Evolutionary conservation across 352 stramenopile genomes (phyloP).

Genomic region (Phytophthora aleatoria): DNA sequence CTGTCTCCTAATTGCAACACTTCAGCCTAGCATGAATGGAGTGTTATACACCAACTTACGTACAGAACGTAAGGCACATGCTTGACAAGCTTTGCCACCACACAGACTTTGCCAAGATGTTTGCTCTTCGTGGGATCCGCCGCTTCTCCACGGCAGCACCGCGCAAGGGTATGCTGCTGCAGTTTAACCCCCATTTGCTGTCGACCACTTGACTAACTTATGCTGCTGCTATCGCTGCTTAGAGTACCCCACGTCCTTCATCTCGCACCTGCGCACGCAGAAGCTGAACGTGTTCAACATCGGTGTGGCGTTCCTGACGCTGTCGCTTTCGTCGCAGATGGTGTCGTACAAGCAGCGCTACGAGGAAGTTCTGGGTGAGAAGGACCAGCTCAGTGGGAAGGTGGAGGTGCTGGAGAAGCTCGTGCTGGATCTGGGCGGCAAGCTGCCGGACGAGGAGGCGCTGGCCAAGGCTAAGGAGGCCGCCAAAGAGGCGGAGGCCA

Average conservation of each 20-base stretch:
- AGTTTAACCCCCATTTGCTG: not conserved
- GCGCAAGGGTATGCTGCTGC: slow-evolving; percentile 39
- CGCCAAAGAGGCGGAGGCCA: slow-evolving; percentile 48
- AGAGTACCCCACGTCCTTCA: slow-evolving; percentile 86
- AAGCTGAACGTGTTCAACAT: slow-evolving; percentile 90
- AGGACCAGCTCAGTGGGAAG: slow-evolving; percentile 50
- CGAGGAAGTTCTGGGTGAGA: slow-evolving; percentile 42
- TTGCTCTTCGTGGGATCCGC: slow-evolving; percentile 40
- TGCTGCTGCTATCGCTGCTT: not conserved
- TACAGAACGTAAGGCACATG: not conserved
- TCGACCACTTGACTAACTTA: not conserved
- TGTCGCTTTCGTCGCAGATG: slow-evolving; percentile 86
- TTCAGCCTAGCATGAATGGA: not conserved
- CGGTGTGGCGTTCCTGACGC: slow-evolving; percentile 78
- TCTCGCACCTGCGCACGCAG: slow-evolving; percentile 76
- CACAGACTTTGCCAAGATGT: slow-evolving; percentile 27
- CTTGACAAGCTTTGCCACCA: slow-evolving; percentile 8
- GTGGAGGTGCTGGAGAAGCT: slow-evolving; percentile 64
- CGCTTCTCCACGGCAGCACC: slow-evolving; percentile 48
- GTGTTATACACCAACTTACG: not conserved
- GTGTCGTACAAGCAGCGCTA: slow-evolving; percentile 76
- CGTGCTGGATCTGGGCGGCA: slow-evolving; percentile 64
- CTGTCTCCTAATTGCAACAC: not conserved
- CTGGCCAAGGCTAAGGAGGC: slow-evolving; percentile 46
- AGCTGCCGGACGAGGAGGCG: slow-evolving; percentile 62